Base-by-base conservation (phyloP, 1,284 basidiomycete species). In the Puccinia triticina region DNA sequence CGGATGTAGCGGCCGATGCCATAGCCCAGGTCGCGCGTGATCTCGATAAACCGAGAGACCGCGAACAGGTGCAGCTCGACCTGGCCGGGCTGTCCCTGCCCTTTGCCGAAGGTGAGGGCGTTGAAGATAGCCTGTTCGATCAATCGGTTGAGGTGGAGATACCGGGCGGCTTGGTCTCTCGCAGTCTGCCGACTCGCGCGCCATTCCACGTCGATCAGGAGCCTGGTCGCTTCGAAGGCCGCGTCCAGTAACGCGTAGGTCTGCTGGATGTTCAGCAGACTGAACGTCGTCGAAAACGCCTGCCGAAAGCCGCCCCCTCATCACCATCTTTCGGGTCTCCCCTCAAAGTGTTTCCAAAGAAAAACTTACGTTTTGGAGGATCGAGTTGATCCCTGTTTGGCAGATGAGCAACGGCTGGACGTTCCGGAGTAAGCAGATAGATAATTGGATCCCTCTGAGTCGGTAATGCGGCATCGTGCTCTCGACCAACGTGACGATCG, bases 341-440 rank as follows among this genome's bases (percentile, higher is more conserved):
- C 21, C 55, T 18, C 21, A 57, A 18, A 57, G 5, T 5, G 55
- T 4, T 57, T 57, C 21, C 4, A 57, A 29, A 57, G 8, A 57
- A 7, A 4, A 12, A 74, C 79, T 66, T 1, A 79, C 77, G 29
- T 64, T 74, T 66, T 74, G 79, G 1, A 81, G 71, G 11, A 81
- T 26, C 1, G 69, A 43, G 37, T 81, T 67, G n/a, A 81, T 81
- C 1, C 79, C 79, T 29, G 79, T 81, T 40, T 71, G 79, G 53
- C 67, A 81, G 46, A 81, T 43, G 10, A 81, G 21, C 1, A 7
- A 23, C 40, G 69, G 53, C 11, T 71, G 71, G 10, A 55, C 71
- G 29, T 81, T 18, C 48, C 64, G 37, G 29, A 81, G 32, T 48
- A 81, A 46, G 32, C 26, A 8, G 46, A 50, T 73, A 3, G 79